These are phyloP conservation scores for Pleurotus pulmonarius DNA, from an alignment of 768 basidiomycete species.

Conservation along the genomic window DNA sequence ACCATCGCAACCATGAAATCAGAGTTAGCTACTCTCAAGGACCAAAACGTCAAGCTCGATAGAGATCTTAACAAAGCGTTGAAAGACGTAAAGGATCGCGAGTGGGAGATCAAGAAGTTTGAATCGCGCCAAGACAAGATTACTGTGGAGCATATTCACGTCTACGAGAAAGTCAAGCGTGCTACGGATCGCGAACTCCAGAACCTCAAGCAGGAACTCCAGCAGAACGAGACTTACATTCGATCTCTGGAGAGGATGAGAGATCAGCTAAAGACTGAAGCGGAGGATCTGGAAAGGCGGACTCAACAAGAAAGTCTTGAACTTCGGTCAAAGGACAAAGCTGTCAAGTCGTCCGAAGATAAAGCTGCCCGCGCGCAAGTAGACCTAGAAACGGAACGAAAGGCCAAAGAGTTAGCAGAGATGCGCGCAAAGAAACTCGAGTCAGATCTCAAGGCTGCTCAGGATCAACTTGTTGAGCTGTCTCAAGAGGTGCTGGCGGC, in stretches of 20 bases:
- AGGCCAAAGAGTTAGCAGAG: slow-evolving; percentile 62
- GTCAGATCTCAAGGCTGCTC: slow-evolving; percentile 52
- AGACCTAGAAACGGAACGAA: slow-evolving; percentile 66
- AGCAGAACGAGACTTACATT: slow-evolving; percentile 70
- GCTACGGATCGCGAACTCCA: slow-evolving; percentile 89
- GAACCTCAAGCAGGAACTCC: slow-evolving; percentile 75
- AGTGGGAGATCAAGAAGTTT: slow-evolving; percentile 84
- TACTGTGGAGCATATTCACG: slow-evolving; percentile 97
- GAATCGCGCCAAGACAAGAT: slow-evolving; percentile 91
- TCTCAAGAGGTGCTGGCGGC: slow-evolving; percentile 47
- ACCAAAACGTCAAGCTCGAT: slow-evolving; percentile 68
- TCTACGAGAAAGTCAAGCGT: slow-evolving; percentile 92
- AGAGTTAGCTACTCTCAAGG: slow-evolving; percentile 67
- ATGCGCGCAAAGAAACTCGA: slow-evolving; percentile 57
- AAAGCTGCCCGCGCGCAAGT: slow-evolving; percentile 49
- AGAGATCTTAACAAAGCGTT: slow-evolving; percentile 77
- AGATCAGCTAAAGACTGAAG: slow-evolving; percentile 66
- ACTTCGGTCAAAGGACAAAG: slow-evolving; percentile 68
- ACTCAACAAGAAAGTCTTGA: slow-evolving; percentile 67
- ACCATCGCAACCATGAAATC: slow-evolving; percentile 55
- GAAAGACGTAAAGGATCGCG: slow-evolving; percentile 74
- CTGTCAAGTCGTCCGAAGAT: slow-evolving; percentile 57
- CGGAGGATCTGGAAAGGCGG: slow-evolving; percentile 77
- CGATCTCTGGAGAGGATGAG: slow-evolving; percentile 86
- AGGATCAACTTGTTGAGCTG: slow-evolving; percentile 54